Conservation (phyloP, 495 filamentous ascomycete genomes). For the Letharia columbiana region DNA sequence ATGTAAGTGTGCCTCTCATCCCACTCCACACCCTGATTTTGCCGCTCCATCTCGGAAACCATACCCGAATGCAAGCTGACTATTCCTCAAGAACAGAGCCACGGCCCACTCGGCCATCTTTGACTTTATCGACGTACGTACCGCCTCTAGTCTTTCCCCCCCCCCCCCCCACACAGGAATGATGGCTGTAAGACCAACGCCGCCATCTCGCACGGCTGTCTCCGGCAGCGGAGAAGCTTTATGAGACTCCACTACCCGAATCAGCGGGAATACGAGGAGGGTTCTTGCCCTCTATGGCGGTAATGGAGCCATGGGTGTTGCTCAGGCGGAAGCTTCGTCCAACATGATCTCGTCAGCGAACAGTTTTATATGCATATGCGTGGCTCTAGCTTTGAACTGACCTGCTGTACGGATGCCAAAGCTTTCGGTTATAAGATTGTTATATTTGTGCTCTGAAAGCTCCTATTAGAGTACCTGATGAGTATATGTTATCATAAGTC, state of each 20-base stretch:
- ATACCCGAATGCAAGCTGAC: not conserved
- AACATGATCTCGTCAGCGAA: no score
- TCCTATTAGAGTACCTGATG: no score
- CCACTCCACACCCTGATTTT: not conserved
- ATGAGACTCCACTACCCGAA: not conserved
- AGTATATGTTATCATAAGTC: no score
- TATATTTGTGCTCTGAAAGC: no score
- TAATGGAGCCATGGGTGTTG: no score
- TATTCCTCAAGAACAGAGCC: constrained; percentile 50
- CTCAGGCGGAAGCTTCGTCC: no score
- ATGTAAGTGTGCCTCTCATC: constrained; percentile 34
- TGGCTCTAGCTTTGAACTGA: no score
- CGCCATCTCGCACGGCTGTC: not conserved
- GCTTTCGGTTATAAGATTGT: no score
- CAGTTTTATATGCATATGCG: no score
- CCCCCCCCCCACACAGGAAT: no score
- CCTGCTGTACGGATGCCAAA: no score
- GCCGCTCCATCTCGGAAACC: not conserved
- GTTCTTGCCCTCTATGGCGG: no score
- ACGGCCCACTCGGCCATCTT: constrained; percentile 69
- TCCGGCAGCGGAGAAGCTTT: not conserved
- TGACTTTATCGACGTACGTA: constrained; percentile 61
- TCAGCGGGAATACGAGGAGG: not conserved
- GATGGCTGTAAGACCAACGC: not conserved
- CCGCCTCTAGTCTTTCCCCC: not conserved